A percentile compares a stretch with the other conserved stretches of the same genome.
Conservation (phyloP, 768 basidiomycete genomes). For the Royoungia palumana region DNA sequence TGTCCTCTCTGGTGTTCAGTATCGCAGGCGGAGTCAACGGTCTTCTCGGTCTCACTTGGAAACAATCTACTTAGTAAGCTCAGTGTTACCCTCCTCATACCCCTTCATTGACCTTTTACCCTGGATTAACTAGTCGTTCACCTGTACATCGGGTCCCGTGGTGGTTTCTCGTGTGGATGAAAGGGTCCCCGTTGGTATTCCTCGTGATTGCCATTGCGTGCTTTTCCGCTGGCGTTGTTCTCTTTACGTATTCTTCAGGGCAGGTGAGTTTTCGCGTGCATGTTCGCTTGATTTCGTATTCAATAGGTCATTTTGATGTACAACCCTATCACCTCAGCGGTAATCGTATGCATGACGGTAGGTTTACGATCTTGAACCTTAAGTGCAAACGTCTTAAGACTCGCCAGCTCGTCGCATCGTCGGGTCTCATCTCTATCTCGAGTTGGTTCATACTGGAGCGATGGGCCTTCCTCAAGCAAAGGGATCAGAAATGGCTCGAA, state of each 20-base stretch:
- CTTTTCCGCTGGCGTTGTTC: slow-evolving; percentile 73
- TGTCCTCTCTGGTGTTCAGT: slow-evolving; percentile 50
- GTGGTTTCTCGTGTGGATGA: slow-evolving; percentile 74
- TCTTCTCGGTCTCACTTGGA: slow-evolving; percentile 51
- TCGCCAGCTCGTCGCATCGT: slow-evolving; percentile 32
- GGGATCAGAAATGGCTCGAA: slow-evolving; percentile 45
- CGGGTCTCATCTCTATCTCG: slow-evolving; percentile 45
- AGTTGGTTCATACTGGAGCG: slow-evolving; percentile 51
- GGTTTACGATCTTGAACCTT: slow-evolving; percentile 1
- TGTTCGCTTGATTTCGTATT: neutral
- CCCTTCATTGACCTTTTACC: neutral
- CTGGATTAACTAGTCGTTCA: slow-evolving; percentile 35
- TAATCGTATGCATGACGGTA: slow-evolving; percentile 69
- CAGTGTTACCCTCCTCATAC: neutral
- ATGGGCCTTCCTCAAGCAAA: slow-evolving; percentile 41
- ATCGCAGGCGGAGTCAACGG: slow-evolving; percentile 52
- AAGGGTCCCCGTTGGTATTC: slow-evolving; percentile 77
- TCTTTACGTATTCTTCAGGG: slow-evolving; percentile 69
- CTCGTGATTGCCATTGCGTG: slow-evolving; percentile 78
- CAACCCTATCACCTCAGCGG: slow-evolving; percentile 56
- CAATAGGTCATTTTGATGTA: slow-evolving; percentile 27
- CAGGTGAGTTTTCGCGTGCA: slow-evolving; percentile 43
- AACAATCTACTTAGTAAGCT: slow-evolving; percentile 51
- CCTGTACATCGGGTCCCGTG: slow-evolving; percentile 51
- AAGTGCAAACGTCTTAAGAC: neutral